phyloP scores from a whole-genome alignment of 768 basidiomycete species.

The Hygrophoropsis aurantiaca region DNA sequence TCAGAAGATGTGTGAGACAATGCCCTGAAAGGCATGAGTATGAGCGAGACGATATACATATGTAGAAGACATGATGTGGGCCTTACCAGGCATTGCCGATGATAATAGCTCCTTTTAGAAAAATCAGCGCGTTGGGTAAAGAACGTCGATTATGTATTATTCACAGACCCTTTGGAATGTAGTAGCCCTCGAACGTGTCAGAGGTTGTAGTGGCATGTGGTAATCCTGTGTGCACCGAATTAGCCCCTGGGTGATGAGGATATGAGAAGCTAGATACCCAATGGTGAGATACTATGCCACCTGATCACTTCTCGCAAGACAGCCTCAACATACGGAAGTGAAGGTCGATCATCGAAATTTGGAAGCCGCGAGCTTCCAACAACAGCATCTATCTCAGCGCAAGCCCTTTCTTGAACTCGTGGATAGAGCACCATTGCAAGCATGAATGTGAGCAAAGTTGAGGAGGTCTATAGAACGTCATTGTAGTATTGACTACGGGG shows the following conservation, averaged over 20 bases:
- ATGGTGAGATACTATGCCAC: constrained; percentile 2
- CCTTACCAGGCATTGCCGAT: background rate
- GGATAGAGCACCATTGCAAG: constrained; percentile 6
- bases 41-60: no score
- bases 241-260: background rate
- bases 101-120: background rate
- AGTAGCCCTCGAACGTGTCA: background rate
- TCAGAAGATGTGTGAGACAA: background rate
- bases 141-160: background rate
- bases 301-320: constrained; percentile 7
- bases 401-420: constrained; percentile 6
- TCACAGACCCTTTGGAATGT: background rate
- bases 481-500: background rate
- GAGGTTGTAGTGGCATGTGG: background rate
- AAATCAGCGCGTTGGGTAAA: background rate
- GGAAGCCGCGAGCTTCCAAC: constrained; percentile 1
- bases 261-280: constrained; percentile 5
- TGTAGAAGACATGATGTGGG: background rate
- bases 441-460: background rate
- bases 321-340: constrained; percentile 7
- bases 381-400: constrained; percentile 6
- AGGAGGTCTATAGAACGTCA: background rate
- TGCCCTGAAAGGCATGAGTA: background rate
- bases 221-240: background rate
- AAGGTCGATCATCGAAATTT: background rate